phyloP scores from a whole-genome alignment of 2,329 filamentous ascomycete genomes.

The Aspergillus thermomutatus region DNA sequence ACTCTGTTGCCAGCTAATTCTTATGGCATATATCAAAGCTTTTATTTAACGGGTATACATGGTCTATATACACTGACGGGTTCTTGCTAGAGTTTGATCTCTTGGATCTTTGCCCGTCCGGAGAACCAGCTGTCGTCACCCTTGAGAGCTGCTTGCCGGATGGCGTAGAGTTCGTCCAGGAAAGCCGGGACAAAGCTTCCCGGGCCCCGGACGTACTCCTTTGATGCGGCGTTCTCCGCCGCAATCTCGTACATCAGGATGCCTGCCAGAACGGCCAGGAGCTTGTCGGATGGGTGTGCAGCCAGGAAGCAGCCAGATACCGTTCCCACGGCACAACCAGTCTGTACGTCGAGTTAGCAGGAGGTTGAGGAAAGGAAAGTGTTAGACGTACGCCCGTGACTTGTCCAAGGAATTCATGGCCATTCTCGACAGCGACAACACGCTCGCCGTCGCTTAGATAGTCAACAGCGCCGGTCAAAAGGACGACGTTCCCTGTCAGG shows the following conservation, averaged over 20 bases:
- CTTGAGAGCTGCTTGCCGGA: slow-evolving; percentile 32
- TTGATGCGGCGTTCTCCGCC: slow-evolving; percentile 61
- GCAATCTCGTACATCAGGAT: slow-evolving; percentile 75
- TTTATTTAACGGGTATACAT: neutral
- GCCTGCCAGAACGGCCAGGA: slow-evolving; percentile 70
- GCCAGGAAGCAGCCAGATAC: slow-evolving; percentile 73
- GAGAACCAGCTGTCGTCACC: slow-evolving; percentile 34
- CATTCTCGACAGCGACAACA: slow-evolving; percentile 70
- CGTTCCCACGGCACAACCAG: slow-evolving; percentile 82
- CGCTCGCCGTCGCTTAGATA: slow-evolving; percentile 70
- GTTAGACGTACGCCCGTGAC: slow-evolving; percentile 40
- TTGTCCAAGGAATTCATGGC: slow-evolving; percentile 58
- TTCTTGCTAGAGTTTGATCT: slow-evolving; percentile 25
- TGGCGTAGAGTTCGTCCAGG: slow-evolving; percentile 64
- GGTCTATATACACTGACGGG: neutral
- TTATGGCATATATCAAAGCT: neutral
- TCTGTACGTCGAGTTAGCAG: slow-evolving; percentile 34
- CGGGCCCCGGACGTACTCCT: slow-evolving; percentile 67
- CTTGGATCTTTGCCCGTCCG: slow-evolving; percentile 35
- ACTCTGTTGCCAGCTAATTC: too few relatives aligned
- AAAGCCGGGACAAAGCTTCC: slow-evolving; percentile 85
- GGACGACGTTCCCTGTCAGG: slow-evolving; percentile 57
- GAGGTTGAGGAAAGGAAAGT: neutral
- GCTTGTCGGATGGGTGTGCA: slow-evolving; percentile 58
- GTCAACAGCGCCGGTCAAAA: slow-evolving; percentile 80